Percentiles rank a stretch among this genome's conserved stretches.
Evolutionary conservation across 2,329 filamentous ascomycete genomes (phyloP).

Genomic region (Parastagonospora avenae): DNA sequence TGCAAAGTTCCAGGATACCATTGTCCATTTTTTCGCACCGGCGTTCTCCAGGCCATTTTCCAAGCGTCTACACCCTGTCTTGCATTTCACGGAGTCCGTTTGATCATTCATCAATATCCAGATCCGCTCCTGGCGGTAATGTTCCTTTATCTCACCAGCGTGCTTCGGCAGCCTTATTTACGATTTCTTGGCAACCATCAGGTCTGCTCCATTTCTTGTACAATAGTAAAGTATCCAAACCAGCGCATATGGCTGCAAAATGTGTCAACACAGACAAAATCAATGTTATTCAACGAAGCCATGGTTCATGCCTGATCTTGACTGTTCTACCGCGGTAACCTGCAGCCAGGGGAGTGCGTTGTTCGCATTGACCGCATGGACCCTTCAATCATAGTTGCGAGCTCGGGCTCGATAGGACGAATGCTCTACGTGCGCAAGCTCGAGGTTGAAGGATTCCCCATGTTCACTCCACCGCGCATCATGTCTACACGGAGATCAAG

Average conservation of each 20-base stretch:
- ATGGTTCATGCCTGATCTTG: slow-evolving; percentile 12
- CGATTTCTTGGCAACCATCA: slow-evolving; percentile 4
- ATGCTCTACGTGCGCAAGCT: not conserved
- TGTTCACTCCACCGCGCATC: no score
- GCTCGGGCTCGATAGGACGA: not conserved
- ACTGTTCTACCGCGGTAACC: slow-evolving; percentile 12
- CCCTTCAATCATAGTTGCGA: slow-evolving; percentile 13
- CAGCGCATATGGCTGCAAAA: slow-evolving; percentile 26
- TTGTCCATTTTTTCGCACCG: slow-evolving; percentile 14
- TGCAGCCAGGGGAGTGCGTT: slow-evolving; percentile 6
- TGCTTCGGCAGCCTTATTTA: slow-evolving; percentile 4
- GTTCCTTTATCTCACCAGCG: slow-evolving; percentile 2
- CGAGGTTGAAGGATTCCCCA: no score
- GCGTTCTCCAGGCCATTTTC: slow-evolving; percentile 3
- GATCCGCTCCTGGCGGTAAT: slow-evolving; percentile 15
- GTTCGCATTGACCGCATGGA: slow-evolving; percentile 25
- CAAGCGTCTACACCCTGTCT: slow-evolving; percentile 3
- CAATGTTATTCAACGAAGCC: slow-evolving; percentile 19
- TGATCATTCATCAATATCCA: slow-evolving; percentile 15
- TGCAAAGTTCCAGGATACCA: slow-evolving; percentile 31
- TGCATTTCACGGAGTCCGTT: slow-evolving; percentile 24
- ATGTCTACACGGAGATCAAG: no score
- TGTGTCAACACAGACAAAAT: slow-evolving; percentile 25
- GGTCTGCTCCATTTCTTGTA: slow-evolving; percentile 31
- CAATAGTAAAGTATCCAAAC: slow-evolving; percentile 30